Percentiles rank a stretch among this genome's conserved stretches.
Evolutionary conservation across 1,139 yeast species (phyloP).

Genomic region (Nakaseomyces bracarensis): DNA sequence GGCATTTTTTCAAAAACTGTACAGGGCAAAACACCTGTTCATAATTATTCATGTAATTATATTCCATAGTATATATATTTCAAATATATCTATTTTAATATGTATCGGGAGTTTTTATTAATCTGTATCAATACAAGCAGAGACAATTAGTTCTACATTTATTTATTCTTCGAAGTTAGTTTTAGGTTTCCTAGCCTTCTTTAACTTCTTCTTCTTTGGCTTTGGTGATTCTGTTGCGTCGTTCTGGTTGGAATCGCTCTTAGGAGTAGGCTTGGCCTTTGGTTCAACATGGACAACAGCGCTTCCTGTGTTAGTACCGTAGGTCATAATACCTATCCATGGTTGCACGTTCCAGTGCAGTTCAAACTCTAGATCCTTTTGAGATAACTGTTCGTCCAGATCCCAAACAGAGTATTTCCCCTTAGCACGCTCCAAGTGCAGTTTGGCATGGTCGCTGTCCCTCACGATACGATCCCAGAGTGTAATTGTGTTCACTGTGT

Average conservation of each 20-base stretch:
- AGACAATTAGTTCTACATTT: too few relatives aligned
- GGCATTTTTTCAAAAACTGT: too few relatives aligned
- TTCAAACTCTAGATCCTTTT: conserved; percentile 59
- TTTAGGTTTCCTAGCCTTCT: neutral
- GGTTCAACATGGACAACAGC: conserved; percentile 4
- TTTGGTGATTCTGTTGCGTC: neutral
- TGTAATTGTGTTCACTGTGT: conserved; percentile 56
- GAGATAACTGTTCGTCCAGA: conserved; percentile 55
- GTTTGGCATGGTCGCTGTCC: conserved; percentile 47
- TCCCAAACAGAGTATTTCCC: conserved; percentile 89
- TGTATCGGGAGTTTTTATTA: too few relatives aligned
- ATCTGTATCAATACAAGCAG: too few relatives aligned
- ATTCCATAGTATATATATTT: neutral
- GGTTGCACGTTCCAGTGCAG: conserved; percentile 95
- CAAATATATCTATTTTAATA: too few relatives aligned
- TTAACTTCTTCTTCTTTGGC: conserved; percentile 5
- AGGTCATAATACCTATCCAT: conserved; percentile 68
- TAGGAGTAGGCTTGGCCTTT: neutral
- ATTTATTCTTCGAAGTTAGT: neutral
- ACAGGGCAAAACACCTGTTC: too few relatives aligned
- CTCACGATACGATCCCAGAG: conserved; percentile 85
- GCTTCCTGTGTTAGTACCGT: conserved; percentile 48
- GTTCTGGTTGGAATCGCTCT: neutral
- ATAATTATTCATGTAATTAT: neutral
- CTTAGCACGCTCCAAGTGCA: conserved; percentile 45